A percentile compares a stretch with the other conserved stretches of the same genome.
Conservation (phyloP, 2,329 filamentous ascomycete species). For the Colletotrichum incanum region DNA sequence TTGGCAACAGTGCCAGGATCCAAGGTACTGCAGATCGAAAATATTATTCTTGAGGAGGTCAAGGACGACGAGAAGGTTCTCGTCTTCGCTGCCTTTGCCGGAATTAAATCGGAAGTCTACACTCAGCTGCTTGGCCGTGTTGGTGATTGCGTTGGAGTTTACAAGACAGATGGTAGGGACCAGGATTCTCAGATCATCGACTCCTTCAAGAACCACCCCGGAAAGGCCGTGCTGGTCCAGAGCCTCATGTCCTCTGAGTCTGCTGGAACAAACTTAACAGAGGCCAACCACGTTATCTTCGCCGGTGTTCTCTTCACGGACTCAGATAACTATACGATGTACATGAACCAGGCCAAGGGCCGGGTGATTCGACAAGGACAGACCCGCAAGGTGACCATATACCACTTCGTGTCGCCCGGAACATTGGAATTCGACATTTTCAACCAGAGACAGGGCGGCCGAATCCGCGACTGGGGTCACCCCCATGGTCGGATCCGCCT, state of each 20-base stretch:
- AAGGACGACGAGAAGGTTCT: conserved; percentile 48
- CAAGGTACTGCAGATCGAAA: conserved; percentile 48
- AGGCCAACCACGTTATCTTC: conserved; percentile 61
- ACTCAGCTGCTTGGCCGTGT: conserved; percentile 36
- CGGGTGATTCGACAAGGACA: conserved; percentile 59
- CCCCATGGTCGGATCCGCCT: background rate
- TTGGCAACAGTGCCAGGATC: conserved; percentile 1
- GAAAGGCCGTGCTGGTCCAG: conserved; percentile 54
- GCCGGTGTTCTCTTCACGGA: conserved; percentile 53
- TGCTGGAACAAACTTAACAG: conserved; percentile 59
- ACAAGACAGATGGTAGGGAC: conserved; percentile 24
- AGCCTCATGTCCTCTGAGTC: conserved; percentile 56
- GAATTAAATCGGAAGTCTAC: conserved; percentile 49
- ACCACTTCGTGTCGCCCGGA: conserved; percentile 56
- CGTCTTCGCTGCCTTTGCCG: conserved; percentile 56
- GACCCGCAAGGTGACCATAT: conserved; percentile 54
- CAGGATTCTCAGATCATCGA: conserved; percentile 44
- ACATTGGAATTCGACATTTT: conserved; percentile 60
- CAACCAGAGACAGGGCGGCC: conserved; percentile 41
- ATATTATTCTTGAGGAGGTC: conserved; percentile 46
- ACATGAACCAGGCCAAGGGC: conserved; percentile 58
- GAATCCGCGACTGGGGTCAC: conserved; percentile 10
- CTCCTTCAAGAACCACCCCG: conserved; percentile 47
- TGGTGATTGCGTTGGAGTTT: conserved; percentile 39
- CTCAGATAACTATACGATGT: conserved; percentile 52